Percentiles rank a stretch among this genome's conserved stretches.
These are phyloP conservation scores for Zymoseptoria crescenta DNA, from an alignment of 2,329 filamentous ascomycete genomes.

Conservation along the genomic window DNA sequence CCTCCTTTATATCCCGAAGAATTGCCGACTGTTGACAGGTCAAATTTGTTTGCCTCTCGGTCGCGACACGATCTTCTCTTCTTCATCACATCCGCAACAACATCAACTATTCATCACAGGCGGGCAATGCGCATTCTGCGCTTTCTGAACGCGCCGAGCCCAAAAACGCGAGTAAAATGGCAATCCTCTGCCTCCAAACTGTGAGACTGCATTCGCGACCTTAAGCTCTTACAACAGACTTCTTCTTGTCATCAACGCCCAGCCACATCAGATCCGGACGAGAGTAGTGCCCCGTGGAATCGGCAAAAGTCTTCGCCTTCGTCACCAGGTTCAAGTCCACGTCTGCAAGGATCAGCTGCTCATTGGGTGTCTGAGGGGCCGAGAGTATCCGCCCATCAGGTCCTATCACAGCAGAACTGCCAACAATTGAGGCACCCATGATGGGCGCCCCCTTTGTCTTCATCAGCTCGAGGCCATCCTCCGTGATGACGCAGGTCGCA, in stretches of 20 bases:
- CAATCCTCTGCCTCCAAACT: background rate
- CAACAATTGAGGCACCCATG: conserved; percentile 37
- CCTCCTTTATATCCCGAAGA: background rate
- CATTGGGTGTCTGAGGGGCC: conserved; percentile 33
- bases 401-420: conserved; percentile 45
- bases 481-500: conserved; percentile 40
- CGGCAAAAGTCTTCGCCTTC: conserved; percentile 37
- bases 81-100: background rate
- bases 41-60: background rate
- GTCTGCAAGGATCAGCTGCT: conserved; percentile 45
- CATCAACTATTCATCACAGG: background rate
- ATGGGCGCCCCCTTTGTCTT: conserved; percentile 35
- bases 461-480: conserved; percentile 39
- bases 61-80: background rate
- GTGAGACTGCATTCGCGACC: background rate
- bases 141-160: background rate
- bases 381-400: conserved; percentile 45
- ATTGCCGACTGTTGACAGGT: background rate
- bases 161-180: background rate
- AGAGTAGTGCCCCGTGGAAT: conserved; percentile 44
- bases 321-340: conserved; percentile 41
- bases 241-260: conserved; percentile 31
- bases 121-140: background rate
- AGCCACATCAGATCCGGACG: conserved; percentile 47
- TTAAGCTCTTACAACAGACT: conserved; percentile 9